Percentiles rank a stretch among this genome's conserved stretches.
Conservation (phyloP, 2,329 filamentous ascomycete genomes). For the Hirsutella minnesotensis region DNA sequence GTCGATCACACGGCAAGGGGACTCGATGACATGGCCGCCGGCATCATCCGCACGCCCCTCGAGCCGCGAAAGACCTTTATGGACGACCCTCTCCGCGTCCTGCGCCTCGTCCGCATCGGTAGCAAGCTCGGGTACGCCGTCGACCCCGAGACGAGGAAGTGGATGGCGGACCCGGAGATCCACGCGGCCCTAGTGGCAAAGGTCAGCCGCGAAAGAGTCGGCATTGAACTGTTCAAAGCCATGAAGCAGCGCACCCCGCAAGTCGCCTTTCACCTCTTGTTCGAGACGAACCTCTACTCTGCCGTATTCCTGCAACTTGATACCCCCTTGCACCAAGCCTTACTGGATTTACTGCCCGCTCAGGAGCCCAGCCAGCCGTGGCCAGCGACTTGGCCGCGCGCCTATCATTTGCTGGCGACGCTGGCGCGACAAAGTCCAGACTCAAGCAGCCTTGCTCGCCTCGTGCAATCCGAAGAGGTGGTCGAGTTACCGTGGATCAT, state of each 20-base stretch:
- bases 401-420: neutral
- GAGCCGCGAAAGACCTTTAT: slow-evolving; percentile 86
- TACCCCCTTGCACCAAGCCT: neutral
- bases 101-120: slow-evolving; percentile 82
- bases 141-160: slow-evolving; percentile 52
- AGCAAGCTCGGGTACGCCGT: slow-evolving; percentile 74
- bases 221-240: slow-evolving; percentile 49
- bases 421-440: neutral
- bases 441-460: neutral
- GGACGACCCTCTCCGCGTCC: slow-evolving; percentile 80
- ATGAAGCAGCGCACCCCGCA: slow-evolving; percentile 27
- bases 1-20: slow-evolving; percentile 82
- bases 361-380: neutral
- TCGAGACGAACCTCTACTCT: slow-evolving; percentile 1
- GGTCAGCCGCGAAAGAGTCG: slow-evolving; percentile 84
- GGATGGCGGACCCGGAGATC: slow-evolving; percentile 73
- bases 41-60: slow-evolving; percentile 73
- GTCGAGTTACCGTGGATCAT: neutral
- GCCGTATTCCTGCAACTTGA: neutral
- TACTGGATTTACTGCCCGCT: neutral
- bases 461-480: neutral
- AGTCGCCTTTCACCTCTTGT: slow-evolving; percentile 45
- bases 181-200: slow-evolving; percentile 69
- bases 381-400: slow-evolving; percentile 1
- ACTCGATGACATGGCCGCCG: slow-evolving; percentile 58